A percentile compares a stretch with the other conserved stretches of the same genome.
Conservation (phyloP, 495 filamentous ascomycete species). For the Penicillium daleae region DNA sequence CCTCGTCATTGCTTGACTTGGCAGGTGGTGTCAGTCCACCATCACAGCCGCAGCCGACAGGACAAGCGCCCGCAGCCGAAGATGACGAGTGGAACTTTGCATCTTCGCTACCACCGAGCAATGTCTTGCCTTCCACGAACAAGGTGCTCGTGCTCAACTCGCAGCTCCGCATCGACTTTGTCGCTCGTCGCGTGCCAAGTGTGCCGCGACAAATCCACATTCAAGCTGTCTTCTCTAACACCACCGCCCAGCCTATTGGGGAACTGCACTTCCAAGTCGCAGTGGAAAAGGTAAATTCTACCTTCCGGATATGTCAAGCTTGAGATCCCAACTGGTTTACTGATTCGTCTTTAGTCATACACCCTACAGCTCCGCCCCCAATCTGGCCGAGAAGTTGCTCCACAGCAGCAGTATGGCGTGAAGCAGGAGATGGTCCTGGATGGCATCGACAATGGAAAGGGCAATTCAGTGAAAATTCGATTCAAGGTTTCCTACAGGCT, state of each 20-base stretch:
- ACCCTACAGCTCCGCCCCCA: constrained; percentile 82
- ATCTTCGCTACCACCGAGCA: constrained; percentile 75
- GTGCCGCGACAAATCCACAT: constrained; percentile 56
- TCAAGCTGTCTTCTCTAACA: constrained; percentile 75
- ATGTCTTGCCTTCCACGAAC: constrained; percentile 56
- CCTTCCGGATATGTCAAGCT: not conserved
- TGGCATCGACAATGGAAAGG: constrained; percentile 71
- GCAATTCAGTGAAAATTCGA: constrained; percentile 78
- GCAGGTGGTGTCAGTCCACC: constrained; percentile 27
- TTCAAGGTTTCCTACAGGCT: constrained; percentile 85
- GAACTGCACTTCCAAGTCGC: constrained; percentile 91
- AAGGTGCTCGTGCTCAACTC: constrained; percentile 63
- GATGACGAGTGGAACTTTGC: constrained; percentile 94
- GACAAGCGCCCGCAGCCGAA: constrained; percentile 33
- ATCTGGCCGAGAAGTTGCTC: constrained; percentile 71
- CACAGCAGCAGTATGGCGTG: constrained; percentile 76
- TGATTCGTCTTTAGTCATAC: constrained; percentile 56
- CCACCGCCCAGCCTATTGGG: constrained; percentile 66
- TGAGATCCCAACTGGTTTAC: not conserved
- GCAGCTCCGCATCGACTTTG: constrained; percentile 57
- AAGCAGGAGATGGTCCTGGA: constrained; percentile 80
- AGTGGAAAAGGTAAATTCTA: constrained; percentile 79
- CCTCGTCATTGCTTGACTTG: constrained; percentile 52
- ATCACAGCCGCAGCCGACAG: constrained; percentile 24
- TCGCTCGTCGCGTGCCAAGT: constrained; percentile 42